Conservation (phyloP, 2,329 filamentous ascomycete species). For the Pseudogymnoascus sp. region DNA sequence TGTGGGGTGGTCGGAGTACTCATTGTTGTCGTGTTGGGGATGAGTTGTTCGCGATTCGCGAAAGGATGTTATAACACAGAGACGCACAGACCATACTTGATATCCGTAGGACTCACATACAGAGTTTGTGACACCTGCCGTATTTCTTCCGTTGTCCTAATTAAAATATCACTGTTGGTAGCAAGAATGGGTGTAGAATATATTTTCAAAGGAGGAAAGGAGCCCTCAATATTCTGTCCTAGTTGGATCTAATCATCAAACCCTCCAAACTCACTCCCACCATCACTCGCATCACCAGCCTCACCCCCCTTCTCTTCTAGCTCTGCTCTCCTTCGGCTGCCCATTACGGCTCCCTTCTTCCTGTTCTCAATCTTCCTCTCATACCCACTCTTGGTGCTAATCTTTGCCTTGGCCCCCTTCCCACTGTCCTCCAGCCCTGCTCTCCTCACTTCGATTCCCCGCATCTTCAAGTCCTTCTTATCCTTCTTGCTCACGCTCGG, state of each 20-base stretch:
- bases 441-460: conserved; percentile 68
- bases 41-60: neutral
- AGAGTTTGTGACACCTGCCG: neutral
- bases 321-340: conserved; percentile 44
- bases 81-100: neutral
- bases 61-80: neutral
- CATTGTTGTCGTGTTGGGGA: neutral
- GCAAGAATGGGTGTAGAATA: neutral
- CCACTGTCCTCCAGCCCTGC: conserved; percentile 29
- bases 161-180: neutral
- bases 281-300: conserved; percentile 20
- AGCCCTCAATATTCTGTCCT: neutral
- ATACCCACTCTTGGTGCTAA: conserved; percentile 76
- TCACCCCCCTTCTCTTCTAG: conserved; percentile 31
- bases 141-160: neutral
- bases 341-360: conserved; percentile 51
- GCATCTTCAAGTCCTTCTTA: conserved; percentile 71
- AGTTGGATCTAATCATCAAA: conserved; percentile 34
- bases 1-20: neutral
- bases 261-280: conserved; percentile 37
- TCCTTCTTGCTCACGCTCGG: conserved; percentile 78
- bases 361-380: conserved; percentile 63
- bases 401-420: conserved; percentile 40
- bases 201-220: neutral
- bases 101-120: neutral